phyloP scores from a whole-genome alignment of 176 grass and related monocot genomes.

The Oryza glaberrima region DNA sequence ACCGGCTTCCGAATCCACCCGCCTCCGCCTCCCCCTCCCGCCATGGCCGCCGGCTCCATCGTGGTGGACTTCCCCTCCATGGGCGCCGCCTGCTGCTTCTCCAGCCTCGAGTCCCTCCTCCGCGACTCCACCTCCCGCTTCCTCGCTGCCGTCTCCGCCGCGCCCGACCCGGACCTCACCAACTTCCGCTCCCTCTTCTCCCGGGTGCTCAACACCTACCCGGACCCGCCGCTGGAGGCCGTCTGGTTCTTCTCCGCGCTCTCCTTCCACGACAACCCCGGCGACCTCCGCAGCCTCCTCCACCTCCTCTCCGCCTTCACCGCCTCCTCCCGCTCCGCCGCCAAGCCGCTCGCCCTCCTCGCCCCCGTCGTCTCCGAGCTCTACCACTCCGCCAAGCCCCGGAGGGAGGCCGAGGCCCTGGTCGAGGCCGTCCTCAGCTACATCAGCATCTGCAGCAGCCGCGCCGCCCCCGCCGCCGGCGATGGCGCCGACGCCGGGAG shows the following conservation, averaged over 20 bases:
- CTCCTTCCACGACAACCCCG: constrained; percentile 74
- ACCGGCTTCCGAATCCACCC: constrained; percentile 39
- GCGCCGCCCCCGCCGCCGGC: not conserved
- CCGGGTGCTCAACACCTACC: constrained; percentile 64
- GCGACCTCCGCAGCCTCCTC: constrained; percentile 68
- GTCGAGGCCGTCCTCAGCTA: constrained; percentile 80
- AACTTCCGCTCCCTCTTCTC: constrained; percentile 82
- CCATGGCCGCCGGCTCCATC: constrained; percentile 67
- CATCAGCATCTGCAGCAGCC: constrained; percentile 85
- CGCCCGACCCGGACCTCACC: constrained; percentile 73
- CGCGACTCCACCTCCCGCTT: constrained; percentile 81
- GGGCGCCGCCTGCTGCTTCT: constrained; percentile 50
- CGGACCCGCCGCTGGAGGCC: constrained; percentile 82
- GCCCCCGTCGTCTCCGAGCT: constrained; percentile 85
- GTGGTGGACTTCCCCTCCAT: constrained; percentile 63
- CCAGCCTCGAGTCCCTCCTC: constrained; percentile 75
- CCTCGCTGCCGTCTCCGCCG: constrained; percentile 68
- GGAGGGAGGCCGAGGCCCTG: constrained; percentile 67
- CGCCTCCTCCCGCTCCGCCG: constrained; percentile 47
- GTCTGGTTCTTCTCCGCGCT: constrained; percentile 95
- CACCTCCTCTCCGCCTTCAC: constrained; percentile 74
- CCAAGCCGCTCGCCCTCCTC: constrained; percentile 84
- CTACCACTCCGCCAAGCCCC: constrained; percentile 68
- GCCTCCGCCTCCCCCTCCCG: not conserved
- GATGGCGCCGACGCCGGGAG: constrained; percentile 17